Base-by-base conservation (phyloP, 2,329 filamentous ascomycete genomes). In the Sporothrix pallida region DNA sequence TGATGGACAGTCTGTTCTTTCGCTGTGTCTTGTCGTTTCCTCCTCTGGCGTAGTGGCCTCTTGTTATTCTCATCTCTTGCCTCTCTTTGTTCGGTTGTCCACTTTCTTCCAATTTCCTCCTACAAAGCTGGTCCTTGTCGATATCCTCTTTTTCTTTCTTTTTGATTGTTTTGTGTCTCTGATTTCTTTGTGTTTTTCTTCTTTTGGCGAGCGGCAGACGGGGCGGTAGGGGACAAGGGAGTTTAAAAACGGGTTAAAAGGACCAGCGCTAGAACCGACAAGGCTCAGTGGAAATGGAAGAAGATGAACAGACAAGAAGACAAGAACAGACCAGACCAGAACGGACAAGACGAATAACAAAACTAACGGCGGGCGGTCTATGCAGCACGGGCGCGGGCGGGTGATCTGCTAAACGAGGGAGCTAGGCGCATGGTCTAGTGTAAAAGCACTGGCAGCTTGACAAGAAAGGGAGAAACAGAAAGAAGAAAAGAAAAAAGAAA, bases 331-430 rank as follows among this genome's bases (percentile, higher is more conserved):
- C 31, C 7, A 37, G 31, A 7, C 31, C 31, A 37, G 31, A 37
- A 37, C 7, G 31, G 31, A 37, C 31, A 37, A 37, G 31, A 37
- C 31, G 31, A 54, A 54, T 20, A 26, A 62, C 31, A 63, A n/a
- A 65, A 37, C 31, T 37, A 10, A 12, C 37, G 15, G n/a, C 62
- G 7, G 62, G 46, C 23, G 62, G 62, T 12, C 58, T 20, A 20
- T 63, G 60, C 60, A n/a, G 13, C 48, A 23, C 20, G 9, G 37
- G 42, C 20, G 6, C 42, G 67, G 46, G 65, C 65, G 65, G 65
- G 50, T 70, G 67, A 70, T 70, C 67, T 70, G 31, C 67, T 70
- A 50, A 54, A 56, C 67, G 50, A 44, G 50, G 26, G 48, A 56
- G 50, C 50, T 70, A 56, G 67, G 67, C 48, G 26, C 48, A 26